Evolutionary conservation across 2,329 filamentous ascomycete genomes (phyloP).

Genomic region (Hypoxylon sp.): DNA sequence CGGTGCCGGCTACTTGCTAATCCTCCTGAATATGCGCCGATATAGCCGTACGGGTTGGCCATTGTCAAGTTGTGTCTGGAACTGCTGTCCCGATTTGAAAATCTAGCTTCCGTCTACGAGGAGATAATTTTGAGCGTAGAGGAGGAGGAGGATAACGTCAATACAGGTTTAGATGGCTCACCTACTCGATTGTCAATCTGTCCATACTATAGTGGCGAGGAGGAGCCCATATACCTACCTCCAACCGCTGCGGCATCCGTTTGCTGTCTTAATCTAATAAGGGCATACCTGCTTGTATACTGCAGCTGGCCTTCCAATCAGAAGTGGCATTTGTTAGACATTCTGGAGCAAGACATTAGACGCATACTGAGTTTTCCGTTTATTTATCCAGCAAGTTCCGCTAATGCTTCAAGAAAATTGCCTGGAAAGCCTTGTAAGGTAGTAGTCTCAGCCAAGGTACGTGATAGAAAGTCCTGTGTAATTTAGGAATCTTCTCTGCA

Average conservation of each 20-base stretch:
- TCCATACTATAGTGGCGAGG: neutral
- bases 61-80: neutral
- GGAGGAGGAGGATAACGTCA: neutral
- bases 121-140: neutral
- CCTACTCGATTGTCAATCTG: conserved; percentile 5
- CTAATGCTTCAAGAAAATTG: too few species aligned
- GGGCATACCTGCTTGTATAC: conserved; percentile 25
- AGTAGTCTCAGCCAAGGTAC: too few species aligned
- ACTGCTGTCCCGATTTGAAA: conserved; percentile 2
- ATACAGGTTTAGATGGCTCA: neutral
- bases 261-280: conserved; percentile 25
- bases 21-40: neutral
- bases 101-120: neutral
- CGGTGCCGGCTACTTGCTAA: conserved; percentile 9
- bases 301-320: conserved; percentile 12
- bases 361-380: conserved; percentile 8
- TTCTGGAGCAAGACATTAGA: conserved; percentile 4
- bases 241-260: conserved; percentile 13
- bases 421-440: too few species aligned
- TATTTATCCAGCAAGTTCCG: neutral
- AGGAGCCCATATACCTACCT: neutral
- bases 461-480: neutral
- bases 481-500: neutral
- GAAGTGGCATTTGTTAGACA: conserved; percentile 21
- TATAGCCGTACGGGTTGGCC: neutral